A percentile compares a stretch with the other conserved stretches of the same genome.
These are phyloP conservation scores for Paramyrothecium roridum DNA, from an alignment of 2,329 filamentous ascomycete genomes.

Conservation along the genomic window DNA sequence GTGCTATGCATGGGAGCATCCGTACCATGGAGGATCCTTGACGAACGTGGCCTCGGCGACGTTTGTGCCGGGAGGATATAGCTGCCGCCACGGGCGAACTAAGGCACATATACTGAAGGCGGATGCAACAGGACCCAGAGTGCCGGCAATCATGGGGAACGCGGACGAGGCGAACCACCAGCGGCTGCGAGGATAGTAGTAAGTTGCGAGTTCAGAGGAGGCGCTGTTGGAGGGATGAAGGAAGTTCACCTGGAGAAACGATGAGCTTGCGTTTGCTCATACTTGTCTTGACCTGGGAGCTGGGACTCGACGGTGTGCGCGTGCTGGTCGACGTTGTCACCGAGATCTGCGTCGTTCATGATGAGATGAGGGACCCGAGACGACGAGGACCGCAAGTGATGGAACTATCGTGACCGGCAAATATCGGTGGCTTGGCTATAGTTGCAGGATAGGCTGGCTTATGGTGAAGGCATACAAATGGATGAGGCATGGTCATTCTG, in stretches of 20 bases:
- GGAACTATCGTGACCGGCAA: too few relatives aligned
- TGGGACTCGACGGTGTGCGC: conserved; percentile 21
- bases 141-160: conserved; percentile 78
- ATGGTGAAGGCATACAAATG: too few relatives aligned
- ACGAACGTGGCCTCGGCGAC: conserved; percentile 50
- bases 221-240: neutral
- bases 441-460: too few relatives aligned
- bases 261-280: conserved; percentile 36
- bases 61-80: conserved; percentile 42
- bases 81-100: conserved; percentile 74
- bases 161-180: conserved; percentile 65
- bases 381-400: too few relatives aligned
- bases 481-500: too few relatives aligned
- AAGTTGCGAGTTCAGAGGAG: neutral
- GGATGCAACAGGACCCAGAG: conserved; percentile 81
- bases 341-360: conserved; percentile 40
- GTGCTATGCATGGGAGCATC: neutral
- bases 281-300: conserved; percentile 18
- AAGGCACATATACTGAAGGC: conserved; percentile 84
- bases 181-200: conserved; percentile 34
- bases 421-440: too few relatives aligned
- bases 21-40: conserved; percentile 67
- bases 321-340: conserved; percentile 32
- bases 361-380: conserved; percentile 1
- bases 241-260: conserved; percentile 39